These are phyloP conservation scores for Draba incana DNA, from an alignment of 345 rosid species.

Conservation along the genomic window DNA sequence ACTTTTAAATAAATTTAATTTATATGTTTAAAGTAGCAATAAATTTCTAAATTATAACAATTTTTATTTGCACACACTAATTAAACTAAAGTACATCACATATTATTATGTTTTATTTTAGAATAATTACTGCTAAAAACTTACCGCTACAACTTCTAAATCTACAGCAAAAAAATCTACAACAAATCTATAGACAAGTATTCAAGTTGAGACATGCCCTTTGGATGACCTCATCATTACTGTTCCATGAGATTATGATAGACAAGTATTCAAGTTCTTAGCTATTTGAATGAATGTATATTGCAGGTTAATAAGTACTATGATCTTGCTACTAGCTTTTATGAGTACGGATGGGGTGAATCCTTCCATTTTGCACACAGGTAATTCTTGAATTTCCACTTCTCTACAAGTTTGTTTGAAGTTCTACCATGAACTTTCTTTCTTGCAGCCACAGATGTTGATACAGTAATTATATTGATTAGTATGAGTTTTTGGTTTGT, in stretches of 20 bases:
- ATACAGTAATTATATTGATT: constrained; percentile 10
- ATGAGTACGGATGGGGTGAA: constrained; percentile 99
- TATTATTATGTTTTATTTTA: too few species aligned
- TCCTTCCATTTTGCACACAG: constrained; percentile 98
- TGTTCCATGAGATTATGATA: constrained; percentile 23
- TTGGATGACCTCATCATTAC: constrained; percentile 19
- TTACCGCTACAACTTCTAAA: too few species aligned
- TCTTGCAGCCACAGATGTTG: constrained; percentile 8
- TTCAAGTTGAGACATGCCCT: neutral
- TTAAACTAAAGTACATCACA: too few species aligned
- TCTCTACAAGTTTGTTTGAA: constrained; percentile 2
- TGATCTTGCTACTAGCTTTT: constrained; percentile 96
- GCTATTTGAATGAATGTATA: neutral
- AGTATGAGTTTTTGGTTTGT: constrained; percentile 29
- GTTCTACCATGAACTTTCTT: neutral
- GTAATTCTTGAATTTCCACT: constrained; percentile 41
- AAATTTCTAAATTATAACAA: too few species aligned
- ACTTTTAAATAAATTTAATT: too few species aligned
- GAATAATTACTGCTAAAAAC: too few species aligned
- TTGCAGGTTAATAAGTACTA: constrained; percentile 91
- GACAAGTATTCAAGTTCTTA: too few species aligned
- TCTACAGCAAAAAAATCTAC: too few species aligned
- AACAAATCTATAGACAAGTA: too few species aligned
- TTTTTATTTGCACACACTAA: too few species aligned
- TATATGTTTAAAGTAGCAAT: too few species aligned